Conservation (phyloP, 2,329 filamentous ascomycete genomes). For the Diaporthe longicolla region DNA sequence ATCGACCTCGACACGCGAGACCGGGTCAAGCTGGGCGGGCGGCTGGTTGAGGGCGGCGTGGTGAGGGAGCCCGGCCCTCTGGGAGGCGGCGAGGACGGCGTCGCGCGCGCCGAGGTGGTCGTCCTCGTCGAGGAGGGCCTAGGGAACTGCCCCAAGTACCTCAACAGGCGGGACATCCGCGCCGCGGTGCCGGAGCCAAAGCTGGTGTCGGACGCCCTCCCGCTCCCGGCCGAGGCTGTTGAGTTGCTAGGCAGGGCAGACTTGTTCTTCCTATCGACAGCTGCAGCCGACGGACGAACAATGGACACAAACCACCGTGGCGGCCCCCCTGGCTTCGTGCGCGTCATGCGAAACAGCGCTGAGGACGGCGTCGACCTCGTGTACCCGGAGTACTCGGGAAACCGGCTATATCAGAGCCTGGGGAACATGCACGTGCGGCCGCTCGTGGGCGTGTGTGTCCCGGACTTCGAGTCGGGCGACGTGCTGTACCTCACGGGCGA, state of each 20-base stretch:
- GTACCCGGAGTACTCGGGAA: conserved; percentile 90
- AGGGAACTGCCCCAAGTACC: conserved; percentile 89
- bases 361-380: conserved; percentile 65
- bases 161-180: conserved; percentile 79
- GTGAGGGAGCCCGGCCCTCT: conserved; percentile 49
- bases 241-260: conserved; percentile 75
- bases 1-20: conserved; percentile 77
- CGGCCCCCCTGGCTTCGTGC: conserved; percentile 80
- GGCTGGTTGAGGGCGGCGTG: conserved; percentile 75
- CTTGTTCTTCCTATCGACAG: conserved; percentile 79
- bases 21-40: conserved; percentile 81
- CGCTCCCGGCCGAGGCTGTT: conserved; percentile 68
- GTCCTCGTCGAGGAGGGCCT: conserved; percentile 79
- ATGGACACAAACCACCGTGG: conserved; percentile 92
- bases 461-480: conserved; percentile 80
- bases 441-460: conserved; percentile 77
- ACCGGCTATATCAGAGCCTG: conserved; percentile 85
- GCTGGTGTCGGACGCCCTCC: conserved; percentile 53
- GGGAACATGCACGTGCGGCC: conserved; percentile 81
- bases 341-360: conserved; percentile 71
- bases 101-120: conserved; percentile 66
- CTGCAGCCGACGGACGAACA: conserved; percentile 70
- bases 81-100: conserved; percentile 48
- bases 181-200: conserved; percentile 67
- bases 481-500: conserved; percentile 82